phyloP scores from a whole-genome alignment of 305 asterid genomes.

The Lippia alba region DNA sequence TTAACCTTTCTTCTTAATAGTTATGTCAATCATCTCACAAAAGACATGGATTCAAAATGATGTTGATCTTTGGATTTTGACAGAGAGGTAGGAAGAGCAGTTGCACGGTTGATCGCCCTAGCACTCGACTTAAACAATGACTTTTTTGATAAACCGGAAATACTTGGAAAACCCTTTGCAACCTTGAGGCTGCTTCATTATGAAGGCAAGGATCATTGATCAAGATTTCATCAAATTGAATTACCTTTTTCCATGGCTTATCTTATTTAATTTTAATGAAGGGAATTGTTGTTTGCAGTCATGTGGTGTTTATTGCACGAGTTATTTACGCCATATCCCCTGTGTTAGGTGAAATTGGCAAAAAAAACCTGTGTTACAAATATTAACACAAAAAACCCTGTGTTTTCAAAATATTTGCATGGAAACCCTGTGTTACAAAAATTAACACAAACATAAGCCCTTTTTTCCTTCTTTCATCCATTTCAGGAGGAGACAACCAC shows the following conservation, averaged over 20 bases:
- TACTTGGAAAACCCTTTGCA: slow-evolving; percentile 74
- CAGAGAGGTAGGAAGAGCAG: slow-evolving; percentile 72
- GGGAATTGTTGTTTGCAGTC: too few relatives aligned
- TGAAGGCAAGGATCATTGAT: slow-evolving; percentile 55
- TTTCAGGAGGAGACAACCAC: neutral
- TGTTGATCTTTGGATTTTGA: slow-evolving; percentile 27
- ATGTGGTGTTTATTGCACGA: too few relatives aligned
- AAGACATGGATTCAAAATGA: neutral
- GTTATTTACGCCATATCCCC: too few relatives aligned
- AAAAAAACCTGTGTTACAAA: too few relatives aligned
- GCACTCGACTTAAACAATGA: slow-evolving; percentile 67
- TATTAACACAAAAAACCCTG: too few relatives aligned
- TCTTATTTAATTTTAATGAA: slow-evolving; percentile 14
- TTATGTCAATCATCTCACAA: neutral
- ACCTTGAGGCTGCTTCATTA: slow-evolving; percentile 81
- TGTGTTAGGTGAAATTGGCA: too few relatives aligned
- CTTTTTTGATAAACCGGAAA: slow-evolving; percentile 70
- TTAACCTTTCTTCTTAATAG: neutral
- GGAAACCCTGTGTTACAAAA: too few relatives aligned
- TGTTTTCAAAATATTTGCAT: too few relatives aligned
- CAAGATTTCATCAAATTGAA: slow-evolving; percentile 17
- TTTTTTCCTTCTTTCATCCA: neutral
- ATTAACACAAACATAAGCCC: too few relatives aligned
- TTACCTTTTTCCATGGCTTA: slow-evolving; percentile 2
- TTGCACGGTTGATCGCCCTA: slow-evolving; percentile 77